Evolutionary conservation across 177 flowering plant genomes (phyloP).

Genomic region (Vitis hybrid): DNA sequence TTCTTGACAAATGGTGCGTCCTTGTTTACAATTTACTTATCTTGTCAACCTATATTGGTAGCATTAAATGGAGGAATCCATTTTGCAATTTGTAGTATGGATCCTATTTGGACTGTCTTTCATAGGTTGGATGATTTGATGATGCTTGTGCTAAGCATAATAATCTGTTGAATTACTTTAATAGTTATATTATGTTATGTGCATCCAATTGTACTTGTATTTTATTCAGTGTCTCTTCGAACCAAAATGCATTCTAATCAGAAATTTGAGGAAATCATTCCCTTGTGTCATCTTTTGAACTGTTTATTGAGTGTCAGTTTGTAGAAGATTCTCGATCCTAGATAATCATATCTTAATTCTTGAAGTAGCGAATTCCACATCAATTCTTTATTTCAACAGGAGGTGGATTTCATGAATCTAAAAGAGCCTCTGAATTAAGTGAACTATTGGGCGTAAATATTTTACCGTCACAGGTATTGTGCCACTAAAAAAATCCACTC

Average conservation of each 20-base stretch:
- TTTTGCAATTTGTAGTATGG: too few species aligned
- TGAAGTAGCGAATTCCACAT: neutral
- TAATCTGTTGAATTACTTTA: too few species aligned
- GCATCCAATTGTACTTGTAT: too few species aligned
- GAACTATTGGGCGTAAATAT: constrained; percentile 42
- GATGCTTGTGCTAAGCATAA: too few species aligned
- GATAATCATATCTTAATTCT: neutral
- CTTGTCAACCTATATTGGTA: neutral
- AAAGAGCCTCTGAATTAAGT: constrained; percentile 53
- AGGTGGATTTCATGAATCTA: constrained; percentile 65
- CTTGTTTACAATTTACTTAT: neutral
- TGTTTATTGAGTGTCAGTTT: neutral
- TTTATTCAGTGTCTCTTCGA: neutral
- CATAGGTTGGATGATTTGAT: too few species aligned
- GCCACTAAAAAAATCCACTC: neutral
- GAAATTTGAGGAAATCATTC: neutral
- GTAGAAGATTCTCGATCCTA: neutral
- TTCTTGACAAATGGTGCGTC: constrained; percentile 63
- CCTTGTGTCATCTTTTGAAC: neutral
- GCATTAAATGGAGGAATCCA: neutral
- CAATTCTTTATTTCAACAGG: constrained; percentile 27
- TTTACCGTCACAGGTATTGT: constrained; percentile 46
- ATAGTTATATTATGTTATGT: too few species aligned
- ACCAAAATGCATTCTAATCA: neutral
- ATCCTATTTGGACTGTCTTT: too few species aligned